A percentile compares a stretch with the other conserved stretches of the same genome.
These are phyloP conservation scores for Fragilariopsis cylindrus DNA, from an alignment of 108 stramenopile genomes.

Conservation along the genomic window DNA sequence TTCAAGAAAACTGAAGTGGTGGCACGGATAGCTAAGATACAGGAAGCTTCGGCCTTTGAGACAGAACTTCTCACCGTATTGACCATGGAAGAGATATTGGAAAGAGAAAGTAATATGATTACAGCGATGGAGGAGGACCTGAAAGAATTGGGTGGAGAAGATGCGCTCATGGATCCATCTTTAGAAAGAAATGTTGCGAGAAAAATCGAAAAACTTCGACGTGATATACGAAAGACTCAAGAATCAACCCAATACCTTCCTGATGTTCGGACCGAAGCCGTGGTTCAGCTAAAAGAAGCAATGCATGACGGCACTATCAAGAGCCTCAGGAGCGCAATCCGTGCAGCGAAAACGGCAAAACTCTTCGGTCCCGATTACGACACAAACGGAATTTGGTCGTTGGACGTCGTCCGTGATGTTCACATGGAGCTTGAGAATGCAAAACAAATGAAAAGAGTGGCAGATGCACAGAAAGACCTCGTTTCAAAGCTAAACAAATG, in stretches of 20 bases:
- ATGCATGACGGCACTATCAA: constrained; percentile 90
- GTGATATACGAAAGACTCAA: constrained; percentile 59
- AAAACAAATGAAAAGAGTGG: constrained; percentile 73
- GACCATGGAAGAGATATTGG: constrained; percentile 69
- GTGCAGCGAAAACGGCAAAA: constrained; percentile 69
- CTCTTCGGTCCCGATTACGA: constrained; percentile 70
- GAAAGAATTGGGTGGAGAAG: constrained; percentile 53
- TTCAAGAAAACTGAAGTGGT: constrained; percentile 81
- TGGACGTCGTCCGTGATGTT: constrained; percentile 81
- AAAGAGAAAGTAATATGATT: constrained; percentile 58
- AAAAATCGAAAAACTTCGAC: constrained; percentile 56
- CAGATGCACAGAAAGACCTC: constrained; percentile 84
- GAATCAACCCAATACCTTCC: constrained; percentile 47
- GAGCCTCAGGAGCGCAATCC: constrained; percentile 70
- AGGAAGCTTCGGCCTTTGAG: constrained; percentile 82
- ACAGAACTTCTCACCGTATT: constrained; percentile 62
- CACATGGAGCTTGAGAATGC: constrained; percentile 80
- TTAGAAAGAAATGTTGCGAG: constrained; percentile 43
- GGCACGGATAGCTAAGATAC: constrained; percentile 64
- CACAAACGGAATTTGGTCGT: constrained; percentile 75
- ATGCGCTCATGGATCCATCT: constrained; percentile 49
- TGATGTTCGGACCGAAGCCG: constrained; percentile 47
- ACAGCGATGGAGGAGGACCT: constrained; percentile 63
- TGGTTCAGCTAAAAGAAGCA: constrained; percentile 72
- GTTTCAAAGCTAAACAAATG: constrained; percentile 82